Evolutionary conservation across 2,329 filamentous ascomycete genomes (phyloP).

Genomic region (Aspergillus aculeatus): DNA sequence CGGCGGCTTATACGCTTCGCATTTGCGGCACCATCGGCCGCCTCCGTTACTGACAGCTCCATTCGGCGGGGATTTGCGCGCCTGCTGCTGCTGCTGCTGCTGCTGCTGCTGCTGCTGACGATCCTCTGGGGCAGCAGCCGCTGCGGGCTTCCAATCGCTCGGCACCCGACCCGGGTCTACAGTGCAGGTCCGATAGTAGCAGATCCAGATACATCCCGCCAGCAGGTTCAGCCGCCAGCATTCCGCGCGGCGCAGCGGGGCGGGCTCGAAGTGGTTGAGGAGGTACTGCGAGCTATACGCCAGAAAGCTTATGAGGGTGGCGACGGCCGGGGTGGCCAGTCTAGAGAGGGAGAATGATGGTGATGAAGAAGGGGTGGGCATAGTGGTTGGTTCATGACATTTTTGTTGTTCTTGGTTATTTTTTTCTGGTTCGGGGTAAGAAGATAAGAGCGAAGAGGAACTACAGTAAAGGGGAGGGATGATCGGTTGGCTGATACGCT

Average conservation of each 20-base stretch:
- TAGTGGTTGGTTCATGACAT: too few relatives aligned
- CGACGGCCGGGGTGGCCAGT: constrained; percentile 56
- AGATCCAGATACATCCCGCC: constrained; percentile 56
- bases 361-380: constrained; percentile 13
- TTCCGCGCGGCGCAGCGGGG: constrained; percentile 51
- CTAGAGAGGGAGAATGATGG: constrained; percentile 29
- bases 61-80: too few relatives aligned
- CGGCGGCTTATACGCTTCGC: constrained; percentile 60
- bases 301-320: constrained; percentile 57
- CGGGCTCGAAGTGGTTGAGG: constrained; percentile 55
- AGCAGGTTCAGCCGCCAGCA: constrained; percentile 56
- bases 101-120: neutral
- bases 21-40: constrained; percentile 60
- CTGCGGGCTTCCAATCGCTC: constrained; percentile 35
- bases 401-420: too few relatives aligned
- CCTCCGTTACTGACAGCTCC: too few relatives aligned
- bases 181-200: constrained; percentile 58
- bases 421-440: too few relatives aligned
- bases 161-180: constrained; percentile 59
- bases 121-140: neutral
- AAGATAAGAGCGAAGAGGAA: too few relatives aligned
- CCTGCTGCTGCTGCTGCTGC: constrained; percentile 17
- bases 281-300: constrained; percentile 61
- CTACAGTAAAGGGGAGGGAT: too few relatives aligned
- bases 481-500: too few relatives aligned